A percentile compares a stretch with the other conserved stretches of the same genome.
Evolutionary conservation across 306 rosid species (phyloP).

Genomic region (Lathyrus sativus): DNA sequence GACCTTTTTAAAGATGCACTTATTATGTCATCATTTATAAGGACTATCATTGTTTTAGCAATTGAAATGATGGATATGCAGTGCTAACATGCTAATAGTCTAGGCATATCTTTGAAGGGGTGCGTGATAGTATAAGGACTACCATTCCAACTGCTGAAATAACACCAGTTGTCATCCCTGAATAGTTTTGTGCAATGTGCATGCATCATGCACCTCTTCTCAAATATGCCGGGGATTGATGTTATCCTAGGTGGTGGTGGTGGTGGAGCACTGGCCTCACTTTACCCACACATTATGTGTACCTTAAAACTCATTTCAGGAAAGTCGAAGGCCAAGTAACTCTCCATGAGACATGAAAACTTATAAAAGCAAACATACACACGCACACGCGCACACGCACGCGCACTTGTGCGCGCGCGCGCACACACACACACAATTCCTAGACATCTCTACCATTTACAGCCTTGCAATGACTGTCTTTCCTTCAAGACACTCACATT

Average conservation of each 20-base stretch:
- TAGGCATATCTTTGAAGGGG: too few relatives aligned
- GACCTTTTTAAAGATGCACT: constrained; percentile 7
- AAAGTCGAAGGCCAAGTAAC: constrained; percentile 15
- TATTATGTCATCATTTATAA: constrained; percentile 5
- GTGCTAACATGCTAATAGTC: constrained; percentile 12
- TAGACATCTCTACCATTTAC: constrained; percentile 5
- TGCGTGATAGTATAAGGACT: constrained; percentile 23
- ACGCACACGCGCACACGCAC: too few relatives aligned
- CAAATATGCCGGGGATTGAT: not conserved
- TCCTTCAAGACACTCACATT: constrained; percentile 1
- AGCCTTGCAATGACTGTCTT: constrained; percentile 1
- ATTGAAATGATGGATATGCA: constrained; percentile 25
- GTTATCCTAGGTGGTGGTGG: constrained; percentile 10
- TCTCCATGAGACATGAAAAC: too few relatives aligned
- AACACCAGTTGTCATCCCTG: not conserved
- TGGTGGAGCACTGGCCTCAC: not conserved
- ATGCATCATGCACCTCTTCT: constrained; percentile 1
- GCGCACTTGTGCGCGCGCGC: too few relatives aligned
- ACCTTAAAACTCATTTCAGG: not conserved
- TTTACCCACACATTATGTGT: constrained; percentile 3
- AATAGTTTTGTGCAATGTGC: constrained; percentile 22
- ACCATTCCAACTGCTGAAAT: constrained; percentile 14
- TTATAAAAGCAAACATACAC: not conserved
- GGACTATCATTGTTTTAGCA: constrained; percentile 2
- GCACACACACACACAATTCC: too few relatives aligned